Conservation (phyloP, 1,284 basidiomycete species). For the Ganoderma leucocontextum region DNA sequence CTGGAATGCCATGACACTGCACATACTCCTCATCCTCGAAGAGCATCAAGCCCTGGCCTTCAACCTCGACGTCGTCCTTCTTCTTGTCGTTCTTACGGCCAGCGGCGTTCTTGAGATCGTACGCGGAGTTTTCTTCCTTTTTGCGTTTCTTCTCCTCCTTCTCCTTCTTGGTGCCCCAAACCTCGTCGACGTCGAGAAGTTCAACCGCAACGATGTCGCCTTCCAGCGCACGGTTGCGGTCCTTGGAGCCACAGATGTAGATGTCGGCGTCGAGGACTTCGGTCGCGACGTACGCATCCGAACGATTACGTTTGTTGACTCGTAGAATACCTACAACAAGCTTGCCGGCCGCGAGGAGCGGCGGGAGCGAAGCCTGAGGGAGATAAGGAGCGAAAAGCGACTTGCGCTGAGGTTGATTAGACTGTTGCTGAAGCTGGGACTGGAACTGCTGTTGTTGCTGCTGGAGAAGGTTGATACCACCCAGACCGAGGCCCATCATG, state of each 20-base stretch:
- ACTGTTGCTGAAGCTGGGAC: slow-evolving; percentile 90
- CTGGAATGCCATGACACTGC: slow-evolving; percentile 10
- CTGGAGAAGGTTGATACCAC: slow-evolving; percentile 80
- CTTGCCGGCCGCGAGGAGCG: slow-evolving; percentile 97
- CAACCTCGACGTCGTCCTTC: slow-evolving; percentile 99
- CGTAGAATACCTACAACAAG: slow-evolving; percentile 97
- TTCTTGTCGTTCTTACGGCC: slow-evolving; percentile 98
- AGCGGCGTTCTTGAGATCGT: slow-evolving; percentile 78
- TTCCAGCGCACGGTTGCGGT: slow-evolving; percentile 97
- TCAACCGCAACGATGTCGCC: slow-evolving; percentile 99
- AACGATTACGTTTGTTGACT: slow-evolving; percentile 99
- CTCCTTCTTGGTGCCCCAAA: slow-evolving; percentile 99
- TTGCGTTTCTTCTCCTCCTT: slow-evolving; percentile 99
- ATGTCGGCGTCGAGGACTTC: slow-evolving; percentile 99
- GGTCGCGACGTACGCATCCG: slow-evolving; percentile 99
- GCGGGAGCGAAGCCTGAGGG: slow-evolving; percentile 96
- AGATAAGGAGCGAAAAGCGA: slow-evolving; percentile 99
- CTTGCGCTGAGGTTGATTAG: slow-evolving; percentile 93
- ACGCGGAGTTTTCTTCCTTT: slow-evolving; percentile 98
- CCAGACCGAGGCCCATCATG: slow-evolving; percentile 89
- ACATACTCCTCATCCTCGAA: slow-evolving; percentile 97
- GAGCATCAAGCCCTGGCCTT: slow-evolving; percentile 95
- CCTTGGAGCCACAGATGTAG: slow-evolving; percentile 98
- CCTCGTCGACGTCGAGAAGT: slow-evolving; percentile 96
- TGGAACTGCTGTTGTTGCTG: slow-evolving; percentile 92